Base-by-base conservation (phyloP, 495 filamentous ascomycete species). In the Neurospora discreta region DNA sequence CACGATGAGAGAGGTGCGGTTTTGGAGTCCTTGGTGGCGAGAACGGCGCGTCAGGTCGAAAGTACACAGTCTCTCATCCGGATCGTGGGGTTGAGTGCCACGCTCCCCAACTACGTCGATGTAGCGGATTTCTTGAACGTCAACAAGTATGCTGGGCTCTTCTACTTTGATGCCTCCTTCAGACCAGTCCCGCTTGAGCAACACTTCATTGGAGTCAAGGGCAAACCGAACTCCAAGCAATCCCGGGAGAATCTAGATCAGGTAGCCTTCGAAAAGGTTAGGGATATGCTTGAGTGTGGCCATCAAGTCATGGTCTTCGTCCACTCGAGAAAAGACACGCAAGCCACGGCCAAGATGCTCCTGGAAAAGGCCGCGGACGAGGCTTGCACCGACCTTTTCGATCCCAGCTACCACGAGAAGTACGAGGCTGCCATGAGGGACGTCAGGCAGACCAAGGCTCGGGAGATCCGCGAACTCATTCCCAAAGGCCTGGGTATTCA, bases 231-330 rank as follows among this genome's bases (percentile, higher is more conserved):
- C 5, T 88, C 88, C 16, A 94, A 89, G 73, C 82, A 86, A 70
- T 94, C 92, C 15, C 87, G 91, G 58, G 96, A 98, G 39, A 97
- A 98, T 72, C 81, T 99, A 70, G 95, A 99, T 76, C 82, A 82
- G 38, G 89, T 90, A 15, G 88, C 93, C 0, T 98, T 93, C 78
- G 93, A 98, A 73, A 99, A 99, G 80, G 95, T 97, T n/a, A 90
- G 89, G 71, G 91, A 91, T 58, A 98, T 98, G 95, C 84, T 98
- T 11, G 87, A 91, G 75, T 82, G 84, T 71, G 93, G 91, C 11
- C 94, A 99, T 74, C 95, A 99, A 77, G 88, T 98, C 69, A 99
- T 99, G 95, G 94, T 99, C 0, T 99, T 99, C 81, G 95, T 99
- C 3, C 95, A 99, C 78, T 97, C 94, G 3, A 88, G 95, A 30